Conservation (phyloP, 176 grass and related monocot genomes). For the Rhynchospora pubera region DNA sequence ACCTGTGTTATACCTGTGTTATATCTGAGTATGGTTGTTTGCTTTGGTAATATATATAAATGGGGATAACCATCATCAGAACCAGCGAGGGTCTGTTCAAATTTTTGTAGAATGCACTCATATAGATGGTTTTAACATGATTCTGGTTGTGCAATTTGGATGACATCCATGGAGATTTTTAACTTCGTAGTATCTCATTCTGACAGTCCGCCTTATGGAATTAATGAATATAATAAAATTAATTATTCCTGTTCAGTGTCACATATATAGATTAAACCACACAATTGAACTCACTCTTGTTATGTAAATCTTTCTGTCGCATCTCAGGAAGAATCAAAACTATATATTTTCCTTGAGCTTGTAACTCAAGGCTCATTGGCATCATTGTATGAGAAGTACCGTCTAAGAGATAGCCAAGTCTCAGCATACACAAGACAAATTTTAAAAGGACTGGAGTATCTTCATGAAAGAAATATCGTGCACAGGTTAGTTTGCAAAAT, state of each 20-base stretch:
- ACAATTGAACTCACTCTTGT: constrained; percentile 5
- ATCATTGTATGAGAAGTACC: constrained; percentile 80
- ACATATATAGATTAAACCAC: not conserved
- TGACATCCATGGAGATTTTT: not conserved
- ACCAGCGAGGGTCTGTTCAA: not conserved
- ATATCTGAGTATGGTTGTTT: not conserved
- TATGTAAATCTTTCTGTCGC: not conserved
- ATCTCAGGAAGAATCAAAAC: constrained; percentile 74
- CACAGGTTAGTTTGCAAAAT: constrained; percentile 52
- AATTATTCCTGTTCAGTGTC: constrained; percentile 13
- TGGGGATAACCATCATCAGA: not conserved
- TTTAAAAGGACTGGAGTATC: constrained; percentile 83
- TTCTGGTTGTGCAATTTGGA: not conserved
- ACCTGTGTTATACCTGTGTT: constrained; percentile 4
- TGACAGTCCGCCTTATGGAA: not conserved
- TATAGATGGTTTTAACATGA: not conserved
- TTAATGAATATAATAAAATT: constrained; percentile 19
- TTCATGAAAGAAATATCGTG: constrained; percentile 88
- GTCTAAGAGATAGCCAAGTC: constrained; percentile 70
- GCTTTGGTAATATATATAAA: not conserved
- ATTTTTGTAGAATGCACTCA: not conserved
- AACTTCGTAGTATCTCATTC: not conserved
- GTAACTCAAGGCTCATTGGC: constrained; percentile 96
- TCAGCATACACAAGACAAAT: constrained; percentile 95
- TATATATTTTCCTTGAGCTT: constrained; percentile 97